Conservation (phyloP, 225 moss, liverwort and hornwort species). For the Straminergon stramineum region DNA sequence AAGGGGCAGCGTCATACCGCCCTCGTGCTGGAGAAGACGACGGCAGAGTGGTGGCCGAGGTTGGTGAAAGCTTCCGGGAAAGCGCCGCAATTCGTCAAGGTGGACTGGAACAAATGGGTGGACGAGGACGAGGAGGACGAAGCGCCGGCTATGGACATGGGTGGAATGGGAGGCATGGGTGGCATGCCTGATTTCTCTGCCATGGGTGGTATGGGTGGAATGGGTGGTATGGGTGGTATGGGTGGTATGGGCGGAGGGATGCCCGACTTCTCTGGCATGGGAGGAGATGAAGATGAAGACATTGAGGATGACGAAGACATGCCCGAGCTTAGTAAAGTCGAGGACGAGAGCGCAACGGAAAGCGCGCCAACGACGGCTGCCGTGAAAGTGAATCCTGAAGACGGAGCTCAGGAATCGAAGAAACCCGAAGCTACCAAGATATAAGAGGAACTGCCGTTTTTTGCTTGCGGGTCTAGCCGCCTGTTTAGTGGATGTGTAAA, state of each 20-base stretch:
- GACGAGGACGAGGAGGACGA: constrained; percentile 97
- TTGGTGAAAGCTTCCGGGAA: constrained; percentile 70
- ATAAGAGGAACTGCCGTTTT: background rate
- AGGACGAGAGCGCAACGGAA: background rate
- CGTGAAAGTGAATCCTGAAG: constrained; percentile 1
- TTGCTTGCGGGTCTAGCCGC: background rate
- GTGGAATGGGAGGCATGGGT: constrained; percentile 25
- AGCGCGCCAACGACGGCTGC: constrained; percentile 7
- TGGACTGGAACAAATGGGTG: constrained; percentile 99
- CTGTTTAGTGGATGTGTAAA: constrained; percentile 33
- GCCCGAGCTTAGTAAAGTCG: constrained; percentile 15
- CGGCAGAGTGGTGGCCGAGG: constrained; percentile 78
- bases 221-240: background rate
- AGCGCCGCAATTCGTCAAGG: constrained; percentile 78
- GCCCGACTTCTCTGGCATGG: constrained; percentile 20
- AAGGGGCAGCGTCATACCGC: constrained; percentile 71
- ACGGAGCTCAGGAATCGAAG: constrained; percentile 9
- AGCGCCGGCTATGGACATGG: constrained; percentile 53
- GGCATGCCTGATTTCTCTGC: background rate
- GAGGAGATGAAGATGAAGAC: constrained; percentile 15
- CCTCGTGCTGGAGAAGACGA: constrained; percentile 61
- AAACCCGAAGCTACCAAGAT: constrained; percentile 17
- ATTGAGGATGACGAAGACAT: constrained; percentile 37
- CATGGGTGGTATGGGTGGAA: background rate
- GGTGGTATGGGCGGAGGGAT: constrained; percentile 35